These are phyloP conservation scores for Allomyces arbusculus DNA, from an alignment of 192 early-diverging fungal genomes.

Conservation along the genomic window DNA sequence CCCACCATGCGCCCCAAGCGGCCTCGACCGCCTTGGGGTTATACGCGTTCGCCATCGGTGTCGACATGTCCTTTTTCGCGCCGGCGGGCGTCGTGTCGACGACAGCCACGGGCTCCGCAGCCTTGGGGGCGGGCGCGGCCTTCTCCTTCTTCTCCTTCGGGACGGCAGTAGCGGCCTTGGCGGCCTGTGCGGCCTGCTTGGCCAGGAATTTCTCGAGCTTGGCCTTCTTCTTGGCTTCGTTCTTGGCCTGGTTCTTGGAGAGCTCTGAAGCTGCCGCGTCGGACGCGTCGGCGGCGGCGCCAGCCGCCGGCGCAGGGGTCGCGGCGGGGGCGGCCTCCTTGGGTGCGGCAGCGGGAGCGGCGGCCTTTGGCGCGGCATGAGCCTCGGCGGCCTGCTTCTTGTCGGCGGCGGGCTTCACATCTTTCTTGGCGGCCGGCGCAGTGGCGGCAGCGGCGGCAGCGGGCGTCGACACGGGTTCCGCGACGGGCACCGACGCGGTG, in stretches of 20 bases:
- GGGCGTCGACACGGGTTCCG: too few species aligned
- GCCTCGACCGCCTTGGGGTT: conserved; percentile 79
- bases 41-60: conserved; percentile 60
- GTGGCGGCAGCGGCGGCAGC: too few species aligned
- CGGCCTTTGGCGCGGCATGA: too few species aligned
- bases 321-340: too few species aligned
- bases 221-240: conserved; percentile 71
- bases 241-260: conserved; percentile 70
- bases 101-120: neutral
- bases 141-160: conserved; percentile 36
- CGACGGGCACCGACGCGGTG: too few species aligned
- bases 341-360: too few species aligned
- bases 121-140: neutral
- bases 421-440: too few species aligned
- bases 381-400: too few species aligned
- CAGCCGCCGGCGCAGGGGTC: too few species aligned
- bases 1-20: conserved; percentile 97
- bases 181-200: conserved; percentile 41
- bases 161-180: conserved; percentile 4
- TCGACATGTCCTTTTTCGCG: conserved; percentile 36
- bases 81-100: neutral
- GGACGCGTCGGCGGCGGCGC: neutral
- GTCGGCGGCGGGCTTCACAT: too few species aligned
- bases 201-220: conserved; percentile 85
- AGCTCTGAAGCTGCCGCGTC: neutral